Percentiles rank a stretch among this genome's conserved stretches.
Conservation (phyloP, 2,329 filamentous ascomycete genomes). For the Hymenoscyphus fraxineus region DNA sequence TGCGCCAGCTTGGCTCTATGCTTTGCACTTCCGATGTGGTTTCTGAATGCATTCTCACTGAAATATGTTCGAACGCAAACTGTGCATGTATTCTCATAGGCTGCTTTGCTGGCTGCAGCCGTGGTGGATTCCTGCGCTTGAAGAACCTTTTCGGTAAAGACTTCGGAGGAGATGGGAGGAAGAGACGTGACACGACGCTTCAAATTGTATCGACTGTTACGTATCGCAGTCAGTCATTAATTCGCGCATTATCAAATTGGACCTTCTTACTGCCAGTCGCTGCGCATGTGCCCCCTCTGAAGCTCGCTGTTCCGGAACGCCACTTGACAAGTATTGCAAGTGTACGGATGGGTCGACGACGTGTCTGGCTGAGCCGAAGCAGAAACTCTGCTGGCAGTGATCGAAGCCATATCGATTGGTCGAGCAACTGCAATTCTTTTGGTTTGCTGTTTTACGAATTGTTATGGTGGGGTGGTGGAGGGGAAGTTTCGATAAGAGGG, state of each 20-base stretch:
- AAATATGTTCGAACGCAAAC: slow-evolving; percentile 90
- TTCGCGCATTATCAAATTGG: neutral
- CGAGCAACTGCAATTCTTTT: neutral
- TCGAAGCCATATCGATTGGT: slow-evolving; percentile 45
- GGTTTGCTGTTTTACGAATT: slow-evolving; percentile 2
- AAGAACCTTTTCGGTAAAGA: slow-evolving; percentile 93
- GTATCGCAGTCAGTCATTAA: slow-evolving; percentile 18
- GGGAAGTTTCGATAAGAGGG: slow-evolving; percentile 7
- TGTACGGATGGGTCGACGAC: slow-evolving; percentile 74
- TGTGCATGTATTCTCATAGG: slow-evolving; percentile 79
- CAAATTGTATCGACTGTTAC: slow-evolving; percentile 79
- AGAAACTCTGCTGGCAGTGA: slow-evolving; percentile 38
- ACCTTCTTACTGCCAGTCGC: slow-evolving; percentile 87
- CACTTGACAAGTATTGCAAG: slow-evolving; percentile 97
- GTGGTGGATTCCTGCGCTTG: slow-evolving; percentile 81
- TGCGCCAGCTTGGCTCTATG: slow-evolving; percentile 69
- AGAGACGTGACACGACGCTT: slow-evolving; percentile 90
- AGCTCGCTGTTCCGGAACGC: slow-evolving; percentile 92
- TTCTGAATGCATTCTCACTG: slow-evolving; percentile 93
- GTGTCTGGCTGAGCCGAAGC: slow-evolving; percentile 31
- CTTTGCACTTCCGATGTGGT: slow-evolving; percentile 87
- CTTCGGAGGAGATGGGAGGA: slow-evolving; percentile 84
- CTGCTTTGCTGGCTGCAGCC: slow-evolving; percentile 81
- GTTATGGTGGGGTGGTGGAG: neutral
- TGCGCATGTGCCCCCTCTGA: slow-evolving; percentile 94